These are phyloP conservation scores for Xenoacremonium recifei DNA, from an alignment of 2,329 filamentous ascomycete species.

Conservation along the genomic window DNA sequence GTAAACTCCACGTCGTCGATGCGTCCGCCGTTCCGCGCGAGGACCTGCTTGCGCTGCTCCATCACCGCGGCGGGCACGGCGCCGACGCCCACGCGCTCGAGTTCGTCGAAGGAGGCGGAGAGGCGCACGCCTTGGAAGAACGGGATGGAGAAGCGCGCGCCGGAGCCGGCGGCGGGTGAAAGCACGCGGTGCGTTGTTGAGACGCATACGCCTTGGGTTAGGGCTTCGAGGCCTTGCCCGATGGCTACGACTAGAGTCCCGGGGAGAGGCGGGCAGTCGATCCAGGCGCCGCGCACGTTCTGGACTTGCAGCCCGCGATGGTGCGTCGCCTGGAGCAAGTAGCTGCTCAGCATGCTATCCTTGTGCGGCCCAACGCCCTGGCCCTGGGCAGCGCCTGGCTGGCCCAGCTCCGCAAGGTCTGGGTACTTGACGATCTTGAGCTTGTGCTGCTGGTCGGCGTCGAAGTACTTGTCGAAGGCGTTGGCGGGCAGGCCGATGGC, in stretches of 20 bases:
- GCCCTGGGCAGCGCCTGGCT: conserved; percentile 40
- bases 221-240: conserved; percentile 81
- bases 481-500: conserved; percentile 68
- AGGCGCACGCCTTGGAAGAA: conserved; percentile 87
- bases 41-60: conserved; percentile 58
- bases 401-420: conserved; percentile 60
- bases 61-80: conserved; percentile 60
- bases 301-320: conserved; percentile 81
- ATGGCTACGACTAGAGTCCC: conserved; percentile 85
- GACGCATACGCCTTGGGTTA: conserved; percentile 80
- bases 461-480: conserved; percentile 80
- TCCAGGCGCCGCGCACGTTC: conserved; percentile 75
- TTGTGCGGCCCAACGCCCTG: conserved; percentile 78
- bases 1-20: conserved; percentile 84
- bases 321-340: conserved; percentile 75
- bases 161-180: conserved; percentile 66
- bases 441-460: conserved; percentile 75
- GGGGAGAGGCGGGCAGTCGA: conserved; percentile 73
- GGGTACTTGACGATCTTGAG: conserved; percentile 89
- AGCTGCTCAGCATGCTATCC: conserved; percentile 79
- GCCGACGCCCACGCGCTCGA: conserved; percentile 60
- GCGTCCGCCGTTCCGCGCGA: conserved; percentile 55
- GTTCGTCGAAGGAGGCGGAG: conserved; percentile 75
- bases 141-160: conserved; percentile 75
- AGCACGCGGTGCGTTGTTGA: conserved; percentile 81